These are phyloP conservation scores for Alternaria sp. DNA, from an alignment of 2,329 filamentous ascomycete genomes.

Conservation along the genomic window DNA sequence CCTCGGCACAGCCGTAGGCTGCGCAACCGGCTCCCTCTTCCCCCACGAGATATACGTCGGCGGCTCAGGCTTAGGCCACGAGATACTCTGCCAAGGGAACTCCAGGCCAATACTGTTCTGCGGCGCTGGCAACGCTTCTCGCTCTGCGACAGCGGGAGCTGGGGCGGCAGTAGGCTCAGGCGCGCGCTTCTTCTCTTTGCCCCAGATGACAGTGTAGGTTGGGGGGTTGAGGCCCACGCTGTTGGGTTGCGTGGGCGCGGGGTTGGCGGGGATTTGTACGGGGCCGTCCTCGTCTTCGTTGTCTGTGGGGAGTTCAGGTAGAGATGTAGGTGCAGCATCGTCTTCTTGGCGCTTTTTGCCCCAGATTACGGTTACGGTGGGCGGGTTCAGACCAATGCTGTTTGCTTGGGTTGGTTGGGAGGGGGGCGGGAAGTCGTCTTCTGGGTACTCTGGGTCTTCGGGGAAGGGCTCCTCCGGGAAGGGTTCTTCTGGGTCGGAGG, in stretches of 20 bases:
- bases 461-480: slow-evolving; percentile 4
- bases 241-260: slow-evolving; percentile 8
- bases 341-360: slow-evolving; percentile 21
- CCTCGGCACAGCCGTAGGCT: background rate
- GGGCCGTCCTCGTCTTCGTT: slow-evolving; percentile 11
- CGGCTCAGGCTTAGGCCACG: slow-evolving; percentile 6
- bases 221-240: slow-evolving; percentile 17
- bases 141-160: background rate
- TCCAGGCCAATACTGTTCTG: slow-evolving; percentile 6
- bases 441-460: slow-evolving; percentile 15
- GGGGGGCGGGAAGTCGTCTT: slow-evolving; percentile 7
- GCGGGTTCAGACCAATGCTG: slow-evolving; percentile 14
- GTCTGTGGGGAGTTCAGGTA: slow-evolving; percentile 9
- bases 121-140: slow-evolving; percentile 4
- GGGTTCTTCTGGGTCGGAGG: slow-evolving; percentile 19
- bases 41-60: slow-evolving; percentile 21
- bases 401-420: slow-evolving; percentile 15
- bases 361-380: slow-evolving; percentile 19
- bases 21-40: slow-evolving; percentile 11
- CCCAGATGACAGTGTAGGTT: slow-evolving; percentile 19
- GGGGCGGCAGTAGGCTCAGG: background rate
- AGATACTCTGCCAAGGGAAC: background rate
- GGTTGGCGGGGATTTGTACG: background rate
- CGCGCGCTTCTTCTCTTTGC: background rate
- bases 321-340: background rate